A percentile compares a stretch with the other conserved stretches of the same genome.
Conservation (phyloP, 139 green algal genomes). For the Pedinophyceae sp. region DNA sequence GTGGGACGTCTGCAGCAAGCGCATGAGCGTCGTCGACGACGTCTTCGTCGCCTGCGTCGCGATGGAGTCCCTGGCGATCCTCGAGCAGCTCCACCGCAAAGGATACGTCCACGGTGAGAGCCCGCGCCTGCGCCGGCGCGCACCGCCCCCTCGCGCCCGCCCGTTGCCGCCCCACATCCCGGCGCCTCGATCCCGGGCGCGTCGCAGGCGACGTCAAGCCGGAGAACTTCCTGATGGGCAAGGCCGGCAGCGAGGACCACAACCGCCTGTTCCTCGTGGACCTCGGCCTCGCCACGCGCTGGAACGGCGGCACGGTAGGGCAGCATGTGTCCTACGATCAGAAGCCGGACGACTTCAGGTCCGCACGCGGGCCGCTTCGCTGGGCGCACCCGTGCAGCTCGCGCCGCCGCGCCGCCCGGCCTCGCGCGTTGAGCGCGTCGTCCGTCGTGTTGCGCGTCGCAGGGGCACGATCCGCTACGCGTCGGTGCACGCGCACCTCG, state of each 20-base stretch:
- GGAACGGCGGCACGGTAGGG: conserved; percentile 4
- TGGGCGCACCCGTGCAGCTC: no score
- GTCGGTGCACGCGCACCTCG: conserved; percentile 11
- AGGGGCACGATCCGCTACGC: conserved; percentile 12
- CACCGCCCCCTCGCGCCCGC: no score
- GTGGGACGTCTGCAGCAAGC: conserved; percentile 10
- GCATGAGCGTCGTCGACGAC: no score
- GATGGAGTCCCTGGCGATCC: conserved; percentile 10
- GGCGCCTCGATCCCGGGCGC: no score
- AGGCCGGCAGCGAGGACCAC: conserved; percentile 1
- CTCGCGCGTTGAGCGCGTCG: no score
- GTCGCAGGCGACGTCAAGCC: conserved; percentile 14
- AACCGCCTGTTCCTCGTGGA: conserved; percentile 13
- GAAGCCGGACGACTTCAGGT: conserved; percentile 11
- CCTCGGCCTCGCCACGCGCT: conserved; percentile 9
- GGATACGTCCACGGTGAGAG: conserved; percentile 10
- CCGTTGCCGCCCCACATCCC: no score
- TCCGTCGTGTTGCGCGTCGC: no score
- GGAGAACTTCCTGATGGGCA: conserved; percentile 14
- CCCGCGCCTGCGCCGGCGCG: no score
- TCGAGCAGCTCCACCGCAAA: conserved; percentile 8
- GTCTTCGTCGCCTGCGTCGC: conserved; percentile 14
- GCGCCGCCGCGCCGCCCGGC: no score
- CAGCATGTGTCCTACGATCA: conserved; percentile 11
- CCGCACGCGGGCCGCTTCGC: no score